Evolutionary conservation across 345 rosid species (phyloP).

Genomic region (Dimocarpus longan): DNA sequence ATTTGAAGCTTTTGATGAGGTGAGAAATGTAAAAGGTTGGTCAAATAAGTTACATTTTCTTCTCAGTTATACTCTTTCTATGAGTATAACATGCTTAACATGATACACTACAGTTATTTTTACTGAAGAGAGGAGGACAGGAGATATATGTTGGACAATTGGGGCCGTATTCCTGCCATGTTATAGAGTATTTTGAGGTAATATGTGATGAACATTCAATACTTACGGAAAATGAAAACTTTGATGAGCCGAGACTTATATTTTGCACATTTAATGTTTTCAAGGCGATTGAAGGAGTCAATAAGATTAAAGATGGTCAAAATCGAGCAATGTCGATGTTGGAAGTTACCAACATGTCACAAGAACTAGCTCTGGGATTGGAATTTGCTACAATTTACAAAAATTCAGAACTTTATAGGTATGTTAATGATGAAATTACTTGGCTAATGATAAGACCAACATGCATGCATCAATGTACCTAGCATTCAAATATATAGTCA

Average conservation of each 20-base stretch:
- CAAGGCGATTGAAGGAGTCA: constrained; percentile 45
- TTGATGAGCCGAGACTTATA: too few relatives aligned
- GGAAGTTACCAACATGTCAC: constrained; percentile 43
- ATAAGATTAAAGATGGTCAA: constrained; percentile 42
- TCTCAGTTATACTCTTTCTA: background rate
- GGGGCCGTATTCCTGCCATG: constrained; percentile 34
- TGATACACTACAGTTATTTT: constrained; percentile 33
- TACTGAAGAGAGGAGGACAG: constrained; percentile 45
- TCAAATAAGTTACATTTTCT: too few relatives aligned
- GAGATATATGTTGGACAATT: constrained; percentile 42
- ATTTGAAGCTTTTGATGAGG: too few relatives aligned
- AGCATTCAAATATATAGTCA: too few relatives aligned
- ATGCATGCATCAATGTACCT: background rate
- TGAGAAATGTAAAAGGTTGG: too few relatives aligned
- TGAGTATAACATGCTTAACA: background rate
- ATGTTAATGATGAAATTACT: background rate
- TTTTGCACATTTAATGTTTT: background rate
- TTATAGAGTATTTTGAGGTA: constrained; percentile 41
- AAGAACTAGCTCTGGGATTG: constrained; percentile 34
- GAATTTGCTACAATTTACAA: constrained; percentile 46
- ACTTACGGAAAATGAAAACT: background rate
- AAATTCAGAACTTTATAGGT: constrained; percentile 46
- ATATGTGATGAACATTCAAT: background rate
- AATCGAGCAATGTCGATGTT: constrained; percentile 65
- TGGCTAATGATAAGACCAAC: too few relatives aligned